A percentile compares a stretch with the other conserved stretches of the same genome.
Conservation (phyloP, 352 stramenopile genomes). For the Phytophthora brassicae region DNA sequence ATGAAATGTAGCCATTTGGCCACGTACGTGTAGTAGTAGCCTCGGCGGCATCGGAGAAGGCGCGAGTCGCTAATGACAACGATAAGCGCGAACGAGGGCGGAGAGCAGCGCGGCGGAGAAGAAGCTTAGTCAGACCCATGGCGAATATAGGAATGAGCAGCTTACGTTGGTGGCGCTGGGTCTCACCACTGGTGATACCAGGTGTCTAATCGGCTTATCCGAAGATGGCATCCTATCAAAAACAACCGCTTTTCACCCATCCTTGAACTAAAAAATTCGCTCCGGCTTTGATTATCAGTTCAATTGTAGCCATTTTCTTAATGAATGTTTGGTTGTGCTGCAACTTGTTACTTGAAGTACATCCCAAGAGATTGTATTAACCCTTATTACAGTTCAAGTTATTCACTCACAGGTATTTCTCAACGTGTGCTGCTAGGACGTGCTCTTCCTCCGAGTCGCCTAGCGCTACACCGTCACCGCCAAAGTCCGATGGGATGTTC, state of each 20-base stretch:
- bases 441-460: conserved; percentile 77
- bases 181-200: too few species aligned
- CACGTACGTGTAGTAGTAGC: conserved; percentile 15
- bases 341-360: conserved; percentile 6
- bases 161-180: background rate
- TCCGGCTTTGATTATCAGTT: conserved; percentile 8
- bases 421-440: conserved; percentile 61
- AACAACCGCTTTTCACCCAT: conserved; percentile 18
- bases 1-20: conserved; percentile 8
- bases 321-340: too few species aligned
- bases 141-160: conserved; percentile 25
- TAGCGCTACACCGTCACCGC: conserved; percentile 55
- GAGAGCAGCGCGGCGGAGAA: conserved; percentile 16
- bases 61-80: conserved; percentile 12
- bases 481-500: conserved; percentile 76
- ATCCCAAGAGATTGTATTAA: too few species aligned
- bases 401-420: conserved; percentile 57
- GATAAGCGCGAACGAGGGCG: conserved; percentile 16
- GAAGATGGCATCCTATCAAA: conserved; percentile 23
- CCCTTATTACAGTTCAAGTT: too few species aligned
- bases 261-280: conserved; percentile 14
- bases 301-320: too few species aligned
- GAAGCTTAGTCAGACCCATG: conserved; percentile 29
- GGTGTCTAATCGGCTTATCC: conserved; percentile 25
- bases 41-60: conserved; percentile 19